Evolutionary conservation across 768 basidiomycete species (phyloP).

Genomic region (Phlebiopsis flavidoalba): DNA sequence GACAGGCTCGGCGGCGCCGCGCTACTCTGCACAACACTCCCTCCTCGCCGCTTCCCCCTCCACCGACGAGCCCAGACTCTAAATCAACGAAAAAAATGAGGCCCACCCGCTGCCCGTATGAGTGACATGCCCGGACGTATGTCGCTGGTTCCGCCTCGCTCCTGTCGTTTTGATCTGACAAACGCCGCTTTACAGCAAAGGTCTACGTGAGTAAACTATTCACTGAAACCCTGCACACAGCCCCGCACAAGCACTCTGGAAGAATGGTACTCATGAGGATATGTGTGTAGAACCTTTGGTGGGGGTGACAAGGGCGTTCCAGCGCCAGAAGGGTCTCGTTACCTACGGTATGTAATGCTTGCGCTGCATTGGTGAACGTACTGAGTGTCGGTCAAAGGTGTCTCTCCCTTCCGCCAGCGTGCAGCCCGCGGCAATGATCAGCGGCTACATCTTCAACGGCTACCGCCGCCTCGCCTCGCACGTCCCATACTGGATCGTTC

Average conservation of each 20-base stretch:
- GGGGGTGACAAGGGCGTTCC: slow-evolving; percentile 73
- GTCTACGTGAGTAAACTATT: slow-evolving; percentile 60
- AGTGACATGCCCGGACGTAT: slow-evolving; percentile 84
- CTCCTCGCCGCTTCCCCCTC: background rate
- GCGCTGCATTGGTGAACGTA: background rate
- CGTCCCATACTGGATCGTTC: slow-evolving; percentile 72
- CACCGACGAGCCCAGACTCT: background rate
- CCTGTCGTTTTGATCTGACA: slow-evolving; percentile 1
- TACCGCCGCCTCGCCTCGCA: slow-evolving; percentile 72
- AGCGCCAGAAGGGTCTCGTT: slow-evolving; percentile 71
- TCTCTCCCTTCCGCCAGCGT: slow-evolving; percentile 80
- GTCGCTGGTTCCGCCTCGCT: slow-evolving; percentile 24
- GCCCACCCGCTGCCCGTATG: slow-evolving; percentile 49
- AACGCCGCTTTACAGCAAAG: slow-evolving; percentile 47
- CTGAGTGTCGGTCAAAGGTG: slow-evolving; percentile 36
- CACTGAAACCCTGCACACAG: background rate
- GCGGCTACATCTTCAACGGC: slow-evolving; percentile 82
- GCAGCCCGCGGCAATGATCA: slow-evolving; percentile 66
- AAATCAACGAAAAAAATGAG: slow-evolving; percentile 46
- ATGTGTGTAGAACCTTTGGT: slow-evolving; percentile 73
- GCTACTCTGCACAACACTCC: slow-evolving; percentile 8
- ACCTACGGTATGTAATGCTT: slow-evolving; percentile 65
- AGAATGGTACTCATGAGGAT: background rate
- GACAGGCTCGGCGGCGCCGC: slow-evolving; percentile 12
- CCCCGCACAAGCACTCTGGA: background rate